Percentiles rank a stretch among this genome's conserved stretches.
Conservation (phyloP, 345 rosid species). For the Camelina hispida region DNA sequence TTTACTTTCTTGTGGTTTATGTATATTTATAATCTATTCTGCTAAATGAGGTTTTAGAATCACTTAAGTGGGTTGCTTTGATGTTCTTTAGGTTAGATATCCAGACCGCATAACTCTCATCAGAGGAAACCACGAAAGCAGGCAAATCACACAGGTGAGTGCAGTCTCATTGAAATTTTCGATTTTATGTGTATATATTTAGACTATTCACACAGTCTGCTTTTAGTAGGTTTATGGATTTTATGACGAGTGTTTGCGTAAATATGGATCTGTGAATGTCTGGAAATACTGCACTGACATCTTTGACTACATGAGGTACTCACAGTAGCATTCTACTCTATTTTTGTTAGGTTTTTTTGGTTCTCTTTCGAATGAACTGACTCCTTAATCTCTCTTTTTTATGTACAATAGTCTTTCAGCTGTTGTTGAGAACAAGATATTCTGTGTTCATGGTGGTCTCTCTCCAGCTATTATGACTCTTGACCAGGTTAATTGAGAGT, state of each 20-base stretch:
- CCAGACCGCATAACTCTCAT: conserved; percentile 96
- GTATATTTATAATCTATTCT: too few species aligned
- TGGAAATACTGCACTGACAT: conserved; percentile 99
- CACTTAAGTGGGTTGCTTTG: conserved; percentile 31
- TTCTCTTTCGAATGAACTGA: conserved; percentile 6
- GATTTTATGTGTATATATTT: neutral
- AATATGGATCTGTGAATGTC: conserved; percentile 94
- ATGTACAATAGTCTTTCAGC: conserved; percentile 74
- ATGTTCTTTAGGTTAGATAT: conserved; percentile 81
- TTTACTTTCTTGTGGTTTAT: neutral
- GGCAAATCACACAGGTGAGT: conserved; percentile 95
- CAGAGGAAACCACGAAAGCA: conserved; percentile 97
- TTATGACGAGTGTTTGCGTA: conserved; percentile 95
- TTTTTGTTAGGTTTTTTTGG: neutral
- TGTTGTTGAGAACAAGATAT: conserved; percentile 87
- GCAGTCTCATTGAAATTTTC: conserved; percentile 24
- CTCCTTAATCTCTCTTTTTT: neutral
- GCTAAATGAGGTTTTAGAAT: conserved; percentile 7
- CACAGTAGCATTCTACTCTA: neutral
- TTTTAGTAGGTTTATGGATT: conserved; percentile 87
- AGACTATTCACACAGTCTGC: conserved; percentile 32
- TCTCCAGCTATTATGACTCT: conserved; percentile 87
- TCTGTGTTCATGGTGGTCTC: conserved; percentile 98
- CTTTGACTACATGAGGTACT: conserved; percentile 92
- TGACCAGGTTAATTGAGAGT: conserved; percentile 73